These are phyloP conservation scores for Ajuga reptans DNA, from an alignment of 305 asterid genomes.

Conservation along the genomic window DNA sequence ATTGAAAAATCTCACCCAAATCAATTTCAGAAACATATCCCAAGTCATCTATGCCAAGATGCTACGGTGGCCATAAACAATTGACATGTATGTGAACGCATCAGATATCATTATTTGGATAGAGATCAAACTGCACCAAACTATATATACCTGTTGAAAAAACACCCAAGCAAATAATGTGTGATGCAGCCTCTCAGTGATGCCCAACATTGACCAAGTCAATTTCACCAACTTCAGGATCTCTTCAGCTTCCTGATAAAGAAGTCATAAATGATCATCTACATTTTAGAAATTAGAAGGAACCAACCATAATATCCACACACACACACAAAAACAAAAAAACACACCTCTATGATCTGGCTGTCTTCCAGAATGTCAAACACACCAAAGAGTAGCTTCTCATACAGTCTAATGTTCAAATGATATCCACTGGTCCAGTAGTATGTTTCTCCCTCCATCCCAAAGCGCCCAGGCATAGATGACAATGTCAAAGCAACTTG, in stretches of 20 bases:
- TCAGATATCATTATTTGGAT: not conserved
- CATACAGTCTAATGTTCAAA: constrained; percentile 72
- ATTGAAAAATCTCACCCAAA: not conserved
- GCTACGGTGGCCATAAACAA: not conserved
- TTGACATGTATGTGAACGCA: not conserved
- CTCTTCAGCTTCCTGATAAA: constrained; percentile 78
- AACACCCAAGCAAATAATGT: constrained; percentile 84
- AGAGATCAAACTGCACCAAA: constrained; percentile 1
- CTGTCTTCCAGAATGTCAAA: constrained; percentile 91
- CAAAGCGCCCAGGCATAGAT: constrained; percentile 64
- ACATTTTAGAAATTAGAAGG: not conserved
- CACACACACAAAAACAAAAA: constrained; percentile 19
- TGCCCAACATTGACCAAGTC: constrained; percentile 86
- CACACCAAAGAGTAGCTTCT: constrained; percentile 72
- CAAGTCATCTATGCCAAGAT: constrained; percentile 1
- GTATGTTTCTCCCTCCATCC: constrained; percentile 72
- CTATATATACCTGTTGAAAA: constrained; percentile 71
- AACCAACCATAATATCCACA: constrained; percentile 3
- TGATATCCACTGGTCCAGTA: constrained; percentile 81
- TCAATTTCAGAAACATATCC: constrained; percentile 14
- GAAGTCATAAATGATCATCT: constrained; percentile 19
- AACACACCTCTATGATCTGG: constrained; percentile 75
- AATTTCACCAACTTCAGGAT: constrained; percentile 58
- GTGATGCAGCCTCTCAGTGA: constrained; percentile 70
- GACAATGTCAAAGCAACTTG: constrained; percentile 55